Percentiles rank a stretch among this genome's conserved stretches.
Evolutionary conservation across 495 filamentous ascomycete species (phyloP).

Genomic region (Tirmania nivea): DNA sequence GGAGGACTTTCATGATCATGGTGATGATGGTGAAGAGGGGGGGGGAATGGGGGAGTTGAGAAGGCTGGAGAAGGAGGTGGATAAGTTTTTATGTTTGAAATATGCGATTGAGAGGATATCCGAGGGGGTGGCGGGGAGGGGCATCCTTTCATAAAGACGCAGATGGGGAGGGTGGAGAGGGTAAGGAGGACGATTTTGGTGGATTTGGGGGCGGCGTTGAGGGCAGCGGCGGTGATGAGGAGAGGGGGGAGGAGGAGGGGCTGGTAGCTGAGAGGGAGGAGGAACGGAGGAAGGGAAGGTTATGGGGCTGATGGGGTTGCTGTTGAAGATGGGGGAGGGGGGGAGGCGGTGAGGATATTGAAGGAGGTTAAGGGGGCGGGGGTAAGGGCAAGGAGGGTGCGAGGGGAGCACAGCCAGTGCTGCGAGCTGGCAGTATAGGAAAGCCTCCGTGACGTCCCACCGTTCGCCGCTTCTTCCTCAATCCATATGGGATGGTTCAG

Average conservation of each 20-base stretch:
- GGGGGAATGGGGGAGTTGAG: slow-evolving; percentile 17
- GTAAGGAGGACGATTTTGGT: slow-evolving; percentile 59
- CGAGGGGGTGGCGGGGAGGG: slow-evolving; percentile 24
- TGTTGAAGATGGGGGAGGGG: slow-evolving; percentile 47
- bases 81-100: slow-evolving; percentile 18
- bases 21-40: slow-evolving; percentile 9
- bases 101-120: slow-evolving; percentile 22
- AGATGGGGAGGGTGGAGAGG: slow-evolving; percentile 34
- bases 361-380: neutral
- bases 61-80: slow-evolving; percentile 25
- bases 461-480: no score
- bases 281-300: slow-evolving; percentile 31
- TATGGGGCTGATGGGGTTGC: slow-evolving; percentile 53
- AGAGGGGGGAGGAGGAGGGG: slow-evolving; percentile 25
- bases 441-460: no score
- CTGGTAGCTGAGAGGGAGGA: neutral
- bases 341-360: neutral
- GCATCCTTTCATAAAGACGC: slow-evolving; percentile 43
- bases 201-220: slow-evolving; percentile 59
- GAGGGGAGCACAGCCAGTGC: no score
- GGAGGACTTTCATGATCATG: slow-evolving; percentile 13
- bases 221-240: slow-evolving; percentile 33
- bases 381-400: no score
- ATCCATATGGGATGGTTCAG: no score
- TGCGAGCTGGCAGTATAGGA: no score